A percentile compares a stretch with the other conserved stretches of the same genome.
These are phyloP conservation scores for Amanita muscaria DNA, from an alignment of 768 basidiomycete species.

Conservation along the genomic window DNA sequence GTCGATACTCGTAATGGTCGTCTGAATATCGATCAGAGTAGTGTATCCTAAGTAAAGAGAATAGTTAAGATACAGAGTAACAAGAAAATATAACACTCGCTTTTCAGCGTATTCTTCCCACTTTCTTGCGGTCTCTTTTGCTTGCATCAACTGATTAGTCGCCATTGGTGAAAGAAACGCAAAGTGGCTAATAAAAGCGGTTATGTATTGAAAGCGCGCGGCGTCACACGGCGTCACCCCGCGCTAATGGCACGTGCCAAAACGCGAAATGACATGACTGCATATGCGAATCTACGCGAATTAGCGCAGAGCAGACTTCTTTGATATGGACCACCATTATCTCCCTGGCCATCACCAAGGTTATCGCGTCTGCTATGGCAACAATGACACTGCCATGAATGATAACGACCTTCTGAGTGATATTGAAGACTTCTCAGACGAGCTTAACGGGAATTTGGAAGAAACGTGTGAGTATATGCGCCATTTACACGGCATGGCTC, in stretches of 20 bases:
- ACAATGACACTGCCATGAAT: conserved; percentile 4
- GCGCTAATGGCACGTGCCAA: conserved; percentile 3
- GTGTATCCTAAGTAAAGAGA: conserved; percentile 51
- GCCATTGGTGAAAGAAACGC: conserved; percentile 16
- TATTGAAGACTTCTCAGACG: conserved; percentile 8
- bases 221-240: conserved; percentile 1
- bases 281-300: not conserved
- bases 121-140: conserved; percentile 39
- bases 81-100: conserved; percentile 26
- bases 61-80: conserved; percentile 10
- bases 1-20: conserved; percentile 90
- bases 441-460: conserved; percentile 10
- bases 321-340: conserved; percentile 1
- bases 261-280: not conserved
- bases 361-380: not conserved
- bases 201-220: conserved; percentile 1
- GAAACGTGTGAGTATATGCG: conserved; percentile 12
- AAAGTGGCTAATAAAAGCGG: not conserved
- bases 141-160: conserved; percentile 21
- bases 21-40: conserved; percentile 91
- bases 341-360: not conserved
- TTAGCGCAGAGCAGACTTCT: not conserved
- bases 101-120: conserved; percentile 76
- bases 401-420: conserved; percentile 16
- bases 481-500: not conserved